Percentiles rank a stretch among this genome's conserved stretches.
phyloP scores from a whole-genome alignment of 2,329 filamentous ascomycete genomes.

The Magnaporthiopsis incrustans region DNA sequence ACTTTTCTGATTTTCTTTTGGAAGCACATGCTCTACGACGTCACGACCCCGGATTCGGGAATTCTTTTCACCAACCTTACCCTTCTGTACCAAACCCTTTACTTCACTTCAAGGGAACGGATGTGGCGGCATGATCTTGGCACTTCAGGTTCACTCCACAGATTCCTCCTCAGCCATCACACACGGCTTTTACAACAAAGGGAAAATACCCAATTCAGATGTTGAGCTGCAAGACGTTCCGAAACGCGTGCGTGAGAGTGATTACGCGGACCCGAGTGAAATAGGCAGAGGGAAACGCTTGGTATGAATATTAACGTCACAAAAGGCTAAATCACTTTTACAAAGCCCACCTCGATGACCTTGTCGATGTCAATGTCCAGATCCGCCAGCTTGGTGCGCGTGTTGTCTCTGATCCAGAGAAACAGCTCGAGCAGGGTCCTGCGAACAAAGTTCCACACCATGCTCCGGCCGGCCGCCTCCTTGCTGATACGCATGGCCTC shows the following conservation, averaged over 20 bases:
- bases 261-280: not conserved
- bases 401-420: constrained; percentile 59
- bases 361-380: constrained; percentile 50
- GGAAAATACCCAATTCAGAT: not conserved
- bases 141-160: too few relatives aligned
- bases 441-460: constrained; percentile 28
- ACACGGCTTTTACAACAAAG: not conserved
- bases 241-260: not conserved
- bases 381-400: constrained; percentile 57
- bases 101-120: not conserved
- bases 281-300: not conserved
- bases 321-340: constrained; percentile 49
- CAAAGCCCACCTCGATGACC: constrained; percentile 60
- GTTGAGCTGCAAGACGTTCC: too few relatives aligned
- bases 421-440: constrained; percentile 44
- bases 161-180: not conserved
- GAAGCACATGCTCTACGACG: not conserved
- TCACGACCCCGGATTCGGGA: not conserved
- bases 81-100: not conserved
- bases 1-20: not conserved
- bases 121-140: not conserved
- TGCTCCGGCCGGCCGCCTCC: constrained; percentile 9
- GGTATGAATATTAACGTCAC: not conserved
- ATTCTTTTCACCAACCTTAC: not conserved
- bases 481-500: constrained; percentile 46